Evolutionary conservation across 306 rosid species (phyloP), one percentile per base, ranked within the genome.

Genomic region (Ochetophila trinervis): DNA sequence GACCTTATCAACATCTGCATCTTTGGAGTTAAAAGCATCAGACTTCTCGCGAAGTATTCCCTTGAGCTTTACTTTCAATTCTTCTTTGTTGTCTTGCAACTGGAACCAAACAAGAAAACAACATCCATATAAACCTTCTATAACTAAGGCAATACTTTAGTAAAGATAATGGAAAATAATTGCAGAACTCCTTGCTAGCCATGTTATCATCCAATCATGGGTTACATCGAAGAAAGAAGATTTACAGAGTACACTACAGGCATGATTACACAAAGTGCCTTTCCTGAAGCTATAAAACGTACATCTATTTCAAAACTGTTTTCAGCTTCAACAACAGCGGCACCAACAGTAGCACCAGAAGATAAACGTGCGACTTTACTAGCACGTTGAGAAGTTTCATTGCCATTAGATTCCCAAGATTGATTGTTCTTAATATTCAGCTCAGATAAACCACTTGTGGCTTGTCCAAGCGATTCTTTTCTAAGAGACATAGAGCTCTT

Each of bases 271-370:
- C 62, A 45, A 68, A 74, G 62, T 76, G 75, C 69, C 82, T 74
- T 80, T 67, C 45, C 45, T 21, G 61, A 75, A 74, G 71, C 68
- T 74, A 50, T 78, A 83, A 71, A 81, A 82, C 99, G 37, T 90
- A 94, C 99, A n/a, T 88, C 95, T 63, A 62, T 59, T 83, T 88
- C 95, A 58, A 84, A 88, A 76, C 69, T 70, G 73, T 69, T 77
- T 83, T 94, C 99, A 40, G 87, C 97, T 85, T 86, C 96, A 74
- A 94, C 97, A 69, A 94, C 86, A 53, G 96, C 99, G 71, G 97
- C 89, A 67, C 94, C 92, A 69, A 86, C 54, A 69, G 85, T 45
- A 75, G 71, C 84, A 60, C 83, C 86, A 15, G 83, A 67, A 62
- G 95, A 81, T 30, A 65, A 61, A 67, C 76, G 83, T 27, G 92